Base-by-base conservation (phyloP, 164 flowering plant species). In the Aristolochia contorta region DNA sequence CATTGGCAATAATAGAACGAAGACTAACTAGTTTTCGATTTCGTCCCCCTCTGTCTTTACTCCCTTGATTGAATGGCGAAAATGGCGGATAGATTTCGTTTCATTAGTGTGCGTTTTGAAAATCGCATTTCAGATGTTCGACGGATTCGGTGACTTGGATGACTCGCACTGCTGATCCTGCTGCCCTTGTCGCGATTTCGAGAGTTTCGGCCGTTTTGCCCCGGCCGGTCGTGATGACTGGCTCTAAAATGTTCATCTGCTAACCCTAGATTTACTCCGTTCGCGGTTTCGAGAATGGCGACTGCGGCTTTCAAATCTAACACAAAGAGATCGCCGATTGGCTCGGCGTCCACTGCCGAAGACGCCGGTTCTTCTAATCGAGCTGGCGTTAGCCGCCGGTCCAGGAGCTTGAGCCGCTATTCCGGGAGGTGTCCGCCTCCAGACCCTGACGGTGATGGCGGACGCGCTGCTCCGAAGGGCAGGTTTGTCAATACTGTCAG, bases 231-330 rank as follows among this genome's bases (percentile, higher is more conserved):
- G 12, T 37, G 7, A 37, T 37, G 12, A 37, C 43, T 7, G 12
- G 43, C 43, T 37, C 7, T 7, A 8, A 37, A 10, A 37, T 37
- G 43, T 37, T 37, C 7, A 37, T 37, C 43, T 37, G 9, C 43
- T 37, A 37, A 37, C 43, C 43, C 43, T 37, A 37, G 43, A 3
- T 37, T 37, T 37, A 6, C 43, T 37, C 7, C 43, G 43, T 4
- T 37, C 43, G 3, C 43, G 5, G 12, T 27, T 27, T 27, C 5
- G 12, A 37, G 12, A 37, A 90, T 82, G 96, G 90, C 91, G 37
- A 78, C 96, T 1, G 78, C 97, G 2, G 85, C 97, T 22, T 91
- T 91, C 81, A 86, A 76, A 59, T 91, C 97, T 3, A 81, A 88
- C 13, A 75, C 91, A 13, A 81, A 74, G 78, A 61, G 97, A 22